Evolutionary conservation across 352 stramenopile species (phyloP).

Genomic region (Blastocystis sp.): DNA sequence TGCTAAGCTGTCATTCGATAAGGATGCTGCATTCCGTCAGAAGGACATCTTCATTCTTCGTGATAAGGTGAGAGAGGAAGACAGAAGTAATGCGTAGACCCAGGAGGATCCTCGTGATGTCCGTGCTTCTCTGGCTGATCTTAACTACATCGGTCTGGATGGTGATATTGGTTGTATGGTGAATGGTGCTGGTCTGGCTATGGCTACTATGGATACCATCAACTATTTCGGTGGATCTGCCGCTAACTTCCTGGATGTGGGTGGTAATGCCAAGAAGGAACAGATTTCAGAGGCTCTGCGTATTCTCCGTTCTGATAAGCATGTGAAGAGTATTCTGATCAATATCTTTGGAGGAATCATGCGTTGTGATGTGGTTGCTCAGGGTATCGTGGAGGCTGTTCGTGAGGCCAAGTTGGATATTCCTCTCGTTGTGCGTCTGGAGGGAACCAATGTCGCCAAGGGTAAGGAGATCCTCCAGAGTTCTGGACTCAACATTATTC

Average conservation of each 20-base stretch:
- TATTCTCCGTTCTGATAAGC: constrained; percentile 79
- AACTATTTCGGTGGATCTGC: constrained; percentile 88
- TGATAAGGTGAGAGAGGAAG: constrained; percentile 68
- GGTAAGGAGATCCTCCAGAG: constrained; percentile 84
- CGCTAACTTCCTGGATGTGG: constrained; percentile 98
- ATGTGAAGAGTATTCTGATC: constrained; percentile 93
- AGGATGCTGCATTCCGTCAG: constrained; percentile 93
- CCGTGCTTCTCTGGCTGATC: constrained; percentile 82
- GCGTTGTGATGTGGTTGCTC: constrained; percentile 89
- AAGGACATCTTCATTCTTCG: constrained; percentile 81
- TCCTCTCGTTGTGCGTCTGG: constrained; percentile 91
- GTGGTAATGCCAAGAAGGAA: constrained; percentile 82
- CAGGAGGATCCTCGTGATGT: constrained; percentile 90
- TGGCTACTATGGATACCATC: constrained; percentile 99
- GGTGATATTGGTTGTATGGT: constrained; percentile 98
- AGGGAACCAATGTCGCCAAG: constrained; percentile 91
- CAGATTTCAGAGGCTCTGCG: constrained; percentile 82
- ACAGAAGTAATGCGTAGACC: constrained; percentile 64
- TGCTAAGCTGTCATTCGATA: constrained; percentile 97
- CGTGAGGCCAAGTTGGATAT: constrained; percentile 90
- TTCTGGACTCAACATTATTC: constrained; percentile 85
- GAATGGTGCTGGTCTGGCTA: constrained; percentile 94
- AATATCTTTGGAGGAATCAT: constrained; percentile 99
- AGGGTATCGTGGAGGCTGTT: constrained; percentile 87
- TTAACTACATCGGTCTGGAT: constrained; percentile 98